These are phyloP conservation scores for Porogramme epimiltina DNA, from an alignment of 1,284 basidiomycete species.

Conservation along the genomic window DNA sequence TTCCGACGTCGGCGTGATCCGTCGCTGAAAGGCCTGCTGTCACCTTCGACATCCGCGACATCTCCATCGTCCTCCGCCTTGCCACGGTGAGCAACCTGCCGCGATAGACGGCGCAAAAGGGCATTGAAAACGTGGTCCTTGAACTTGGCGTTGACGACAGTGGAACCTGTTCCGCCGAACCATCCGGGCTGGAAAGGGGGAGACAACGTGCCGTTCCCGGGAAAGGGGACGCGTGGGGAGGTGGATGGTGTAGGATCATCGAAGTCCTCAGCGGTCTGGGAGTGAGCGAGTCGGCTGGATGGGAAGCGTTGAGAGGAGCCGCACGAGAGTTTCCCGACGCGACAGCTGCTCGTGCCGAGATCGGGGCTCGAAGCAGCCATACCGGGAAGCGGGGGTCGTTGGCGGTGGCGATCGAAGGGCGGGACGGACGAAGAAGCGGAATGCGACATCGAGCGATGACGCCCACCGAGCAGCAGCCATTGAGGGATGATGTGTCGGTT, in stretches of 20 bases:
- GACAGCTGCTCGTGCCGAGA: slow-evolving; percentile 38
- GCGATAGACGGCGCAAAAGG: slow-evolving; percentile 69
- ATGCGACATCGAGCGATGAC: slow-evolving; percentile 55
- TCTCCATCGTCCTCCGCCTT: slow-evolving; percentile 46
- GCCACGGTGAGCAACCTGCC: slow-evolving; percentile 47
- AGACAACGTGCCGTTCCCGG: slow-evolving; percentile 16
- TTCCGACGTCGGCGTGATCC: slow-evolving; percentile 33
- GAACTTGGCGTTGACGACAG: slow-evolving; percentile 88
- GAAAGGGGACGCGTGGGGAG: slow-evolving; percentile 41
- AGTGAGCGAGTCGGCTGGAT: slow-evolving; percentile 16
- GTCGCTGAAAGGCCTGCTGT: slow-evolving; percentile 36
- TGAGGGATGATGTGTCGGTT: slow-evolving; percentile 97
- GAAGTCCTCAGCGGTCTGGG: slow-evolving; percentile 30
- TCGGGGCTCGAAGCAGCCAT: slow-evolving; percentile 70
- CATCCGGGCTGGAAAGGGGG: slow-evolving; percentile 35
- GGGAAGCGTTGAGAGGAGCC: slow-evolving; percentile 10
- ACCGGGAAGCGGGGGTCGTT: slow-evolving; percentile 44
- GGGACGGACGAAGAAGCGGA: slow-evolving; percentile 32
- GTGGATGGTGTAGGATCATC: slow-evolving; percentile 57
- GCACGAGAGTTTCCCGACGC: slow-evolving; percentile 18
- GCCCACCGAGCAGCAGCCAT: slow-evolving; percentile 75
- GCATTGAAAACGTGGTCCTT: slow-evolving; percentile 94
- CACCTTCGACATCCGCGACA: slow-evolving; percentile 46
- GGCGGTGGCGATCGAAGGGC: slow-evolving; percentile 24
- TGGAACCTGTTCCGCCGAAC: slow-evolving; percentile 89